A percentile compares a stretch with the other conserved stretches of the same genome.
These are phyloP conservation scores for Umbelopsis isabellina DNA, from an alignment of 192 early-diverging fungal genomes.

Conservation along the genomic window DNA sequence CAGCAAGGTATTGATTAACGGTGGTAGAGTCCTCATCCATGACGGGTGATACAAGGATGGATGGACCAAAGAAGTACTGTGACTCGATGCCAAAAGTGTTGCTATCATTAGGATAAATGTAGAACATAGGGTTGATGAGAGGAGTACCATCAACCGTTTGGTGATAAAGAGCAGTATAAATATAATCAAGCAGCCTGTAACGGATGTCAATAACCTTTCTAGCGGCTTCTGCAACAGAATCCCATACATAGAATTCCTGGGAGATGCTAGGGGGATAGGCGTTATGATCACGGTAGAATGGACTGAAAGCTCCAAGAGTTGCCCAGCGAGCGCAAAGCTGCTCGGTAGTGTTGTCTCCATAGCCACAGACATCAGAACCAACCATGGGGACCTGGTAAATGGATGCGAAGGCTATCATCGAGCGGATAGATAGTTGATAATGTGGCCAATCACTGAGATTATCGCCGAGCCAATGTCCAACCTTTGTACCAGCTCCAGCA, in stretches of 20 bases:
- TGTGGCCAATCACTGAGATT: slow-evolving; percentile 58
- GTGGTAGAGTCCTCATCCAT: slow-evolving; percentile 43
- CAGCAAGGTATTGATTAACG: slow-evolving; percentile 59
- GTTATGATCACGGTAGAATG: slow-evolving; percentile 61
- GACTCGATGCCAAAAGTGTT: slow-evolving; percentile 47
- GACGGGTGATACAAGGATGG: slow-evolving; percentile 59
- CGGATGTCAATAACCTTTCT: slow-evolving; percentile 53
- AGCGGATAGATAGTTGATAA: slow-evolving; percentile 56
- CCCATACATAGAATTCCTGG: slow-evolving; percentile 64
- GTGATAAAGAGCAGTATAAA: slow-evolving; percentile 51
- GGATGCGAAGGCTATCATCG: slow-evolving; percentile 58
- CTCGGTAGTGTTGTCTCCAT: slow-evolving; percentile 54
- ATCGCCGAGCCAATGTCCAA: slow-evolving; percentile 62
- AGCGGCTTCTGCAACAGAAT: slow-evolving; percentile 51
- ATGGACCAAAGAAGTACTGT: slow-evolving; percentile 59
- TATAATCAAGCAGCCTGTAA: slow-evolving; percentile 58
- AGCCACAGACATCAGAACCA: slow-evolving; percentile 71
- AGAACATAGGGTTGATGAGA: slow-evolving; percentile 53
- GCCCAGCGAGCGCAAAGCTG: slow-evolving; percentile 68
- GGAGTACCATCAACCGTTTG: slow-evolving; percentile 55
- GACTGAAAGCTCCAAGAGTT: slow-evolving; percentile 63
- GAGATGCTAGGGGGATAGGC: slow-evolving; percentile 24
- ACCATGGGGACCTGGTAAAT: slow-evolving; percentile 70
- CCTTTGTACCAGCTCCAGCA: slow-evolving; percentile 29
- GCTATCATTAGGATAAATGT: slow-evolving; percentile 42